Evolutionary conservation across 257 asterid genomes (phyloP).

Genomic region (Cinchona pubescens): DNA sequence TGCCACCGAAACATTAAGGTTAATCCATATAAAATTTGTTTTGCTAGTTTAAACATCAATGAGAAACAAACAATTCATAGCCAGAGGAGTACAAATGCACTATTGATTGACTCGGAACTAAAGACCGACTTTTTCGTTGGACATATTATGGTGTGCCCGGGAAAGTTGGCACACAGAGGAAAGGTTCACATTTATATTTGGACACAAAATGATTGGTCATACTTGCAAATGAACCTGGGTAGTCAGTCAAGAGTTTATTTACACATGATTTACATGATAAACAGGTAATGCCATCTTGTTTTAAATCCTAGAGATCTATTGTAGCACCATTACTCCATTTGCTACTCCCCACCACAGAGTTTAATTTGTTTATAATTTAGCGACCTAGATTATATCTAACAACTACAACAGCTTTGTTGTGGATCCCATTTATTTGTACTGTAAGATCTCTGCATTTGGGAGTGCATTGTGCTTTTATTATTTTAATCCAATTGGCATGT

Average conservation of each 20-base stretch:
- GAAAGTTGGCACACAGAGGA: not conserved
- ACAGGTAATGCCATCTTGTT: not conserved
- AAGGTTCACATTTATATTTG: not conserved
- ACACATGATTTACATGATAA: not conserved
- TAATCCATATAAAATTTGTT: not conserved
- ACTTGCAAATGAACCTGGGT: constrained; percentile 2
- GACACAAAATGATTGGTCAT: not conserved
- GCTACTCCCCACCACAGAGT: not conserved
- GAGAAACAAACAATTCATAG: not conserved
- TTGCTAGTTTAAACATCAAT: not conserved
- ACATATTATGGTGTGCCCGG: not conserved
- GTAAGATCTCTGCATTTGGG: not conserved
- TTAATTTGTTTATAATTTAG: not conserved
- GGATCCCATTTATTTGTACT: not conserved
- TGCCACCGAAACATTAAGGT: not conserved
- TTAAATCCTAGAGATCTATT: not conserved
- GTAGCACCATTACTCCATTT: not conserved
- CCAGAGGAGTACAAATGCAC: not conserved
- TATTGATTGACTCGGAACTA: not conserved
- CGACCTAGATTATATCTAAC: not conserved
- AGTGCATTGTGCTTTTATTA: not conserved
- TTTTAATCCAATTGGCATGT: not conserved
- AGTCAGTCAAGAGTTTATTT: not conserved
- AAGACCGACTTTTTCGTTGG: not conserved
- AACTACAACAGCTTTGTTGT: not conserved